Conservation (phyloP, 2,329 filamentous ascomycete species). For the Pseudocercospora macadamiae region DNA sequence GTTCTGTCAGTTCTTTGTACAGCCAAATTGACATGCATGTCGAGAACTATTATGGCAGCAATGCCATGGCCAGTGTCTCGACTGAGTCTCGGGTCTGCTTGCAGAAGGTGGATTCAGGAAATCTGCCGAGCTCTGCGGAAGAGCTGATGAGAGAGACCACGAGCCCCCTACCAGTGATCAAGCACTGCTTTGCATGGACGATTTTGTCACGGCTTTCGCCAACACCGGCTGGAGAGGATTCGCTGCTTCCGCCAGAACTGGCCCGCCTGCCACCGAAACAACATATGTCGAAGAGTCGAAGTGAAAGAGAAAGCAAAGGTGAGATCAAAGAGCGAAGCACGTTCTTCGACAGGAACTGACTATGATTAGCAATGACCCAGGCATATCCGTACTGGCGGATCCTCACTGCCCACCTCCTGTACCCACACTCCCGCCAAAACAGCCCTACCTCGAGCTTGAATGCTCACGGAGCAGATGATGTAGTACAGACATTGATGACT, state of each 20-base stretch:
- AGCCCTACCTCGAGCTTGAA: not conserved
- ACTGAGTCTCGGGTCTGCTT: not conserved
- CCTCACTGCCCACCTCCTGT: not conserved
- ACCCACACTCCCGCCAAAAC: not conserved
- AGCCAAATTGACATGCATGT: slow-evolving; percentile 42
- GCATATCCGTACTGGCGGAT: not conserved
- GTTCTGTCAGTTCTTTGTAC: slow-evolving; percentile 36
- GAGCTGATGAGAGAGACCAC: not conserved
- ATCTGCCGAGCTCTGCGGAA: not conserved
- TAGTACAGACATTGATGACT: not conserved
- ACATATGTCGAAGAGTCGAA: not conserved
- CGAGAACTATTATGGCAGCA: slow-evolving; percentile 41
- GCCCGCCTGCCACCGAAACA: not conserved
- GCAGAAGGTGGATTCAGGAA: not conserved
- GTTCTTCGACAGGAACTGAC: too few species aligned
- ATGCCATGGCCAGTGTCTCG: not conserved
- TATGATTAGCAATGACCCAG: not conserved
- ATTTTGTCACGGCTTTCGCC: not conserved
- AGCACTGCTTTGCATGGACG: slow-evolving; percentile 13
- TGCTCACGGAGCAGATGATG: not conserved
- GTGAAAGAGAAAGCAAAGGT: not conserved
- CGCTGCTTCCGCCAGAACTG: not conserved
- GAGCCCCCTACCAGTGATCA: slow-evolving; percentile 4
- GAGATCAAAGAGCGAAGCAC: not conserved
- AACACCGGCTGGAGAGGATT: not conserved